Base-by-base conservation (phyloP, 805 yeast genomes). In the Candida oleophila region DNA sequence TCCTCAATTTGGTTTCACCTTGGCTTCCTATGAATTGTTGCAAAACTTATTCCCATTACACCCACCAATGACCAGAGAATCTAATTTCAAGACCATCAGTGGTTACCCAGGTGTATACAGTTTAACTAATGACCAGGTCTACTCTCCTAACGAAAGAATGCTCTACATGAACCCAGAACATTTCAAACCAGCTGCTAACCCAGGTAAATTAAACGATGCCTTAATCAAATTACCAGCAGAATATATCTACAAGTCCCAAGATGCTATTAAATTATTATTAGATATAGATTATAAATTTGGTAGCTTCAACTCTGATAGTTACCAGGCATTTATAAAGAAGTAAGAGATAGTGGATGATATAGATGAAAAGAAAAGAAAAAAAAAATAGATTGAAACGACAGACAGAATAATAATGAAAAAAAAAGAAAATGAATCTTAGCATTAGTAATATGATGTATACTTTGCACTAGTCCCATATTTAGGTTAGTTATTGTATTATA, bases 1-100 rank as follows among this genome's bases (percentile, higher is more conserved):
- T 1, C 99, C 99, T 5, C 99, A 92, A 68, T 92, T 92, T 66
- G 99, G 98, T 46, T 91, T 91, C 70, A 92, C 99, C 4, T 78
- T 92, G 59, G 98, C 98, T n/a, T 91, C 96, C 21, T 92, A 94
- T 69, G 99, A 92, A 68, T 67, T 94, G 30, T 83, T 92, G 66
- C 96, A 92, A 64, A 80, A 76, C 41, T 59, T 84, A 57, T 73
- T 89, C 68, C 96, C 97, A 41, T 77, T 86, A 53, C 82, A 73
- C 67, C 76, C 77, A 35, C 73, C 76, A 37, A 62, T 65, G 49
- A 70, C 77, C 43, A 65, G 60, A 44, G 72, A 67, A 42, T 71
- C 77, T 22, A 71, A 68, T 55, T 73, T 71, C 54, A 73, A 70
- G 52, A 67, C 75, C 32, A 64, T 69, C 49, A 61, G 67, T 41